Evolutionary conservation across 2,329 filamentous ascomycete genomes (phyloP).

Genomic region (Elsinoe batatas): DNA sequence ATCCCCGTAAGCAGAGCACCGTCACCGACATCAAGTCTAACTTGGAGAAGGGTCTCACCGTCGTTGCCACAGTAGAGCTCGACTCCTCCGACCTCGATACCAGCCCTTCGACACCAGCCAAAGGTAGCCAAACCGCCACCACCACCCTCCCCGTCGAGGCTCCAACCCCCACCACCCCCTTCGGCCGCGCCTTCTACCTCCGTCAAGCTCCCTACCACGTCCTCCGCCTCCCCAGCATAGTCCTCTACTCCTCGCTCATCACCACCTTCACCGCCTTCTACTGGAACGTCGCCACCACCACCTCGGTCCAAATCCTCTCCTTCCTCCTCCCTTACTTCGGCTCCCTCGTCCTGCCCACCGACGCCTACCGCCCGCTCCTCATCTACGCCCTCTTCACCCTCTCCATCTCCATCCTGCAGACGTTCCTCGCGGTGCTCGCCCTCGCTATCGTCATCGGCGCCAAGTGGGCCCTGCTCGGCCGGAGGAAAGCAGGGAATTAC

Average conservation of each 20-base stretch:
- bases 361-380: conserved; percentile 25
- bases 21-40: background rate
- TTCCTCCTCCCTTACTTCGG: conserved; percentile 25
- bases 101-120: background rate
- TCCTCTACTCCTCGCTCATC: conserved; percentile 41
- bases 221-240: conserved; percentile 38
- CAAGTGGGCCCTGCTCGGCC: conserved; percentile 46
- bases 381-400: conserved; percentile 35
- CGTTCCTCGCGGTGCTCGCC: conserved; percentile 36
- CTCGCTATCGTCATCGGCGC: conserved; percentile 35
- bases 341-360: conserved; percentile 13
- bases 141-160: background rate
- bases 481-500: conserved; percentile 43
- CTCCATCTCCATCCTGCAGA: conserved; percentile 36
- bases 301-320: conserved; percentile 39
- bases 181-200: conserved; percentile 48
- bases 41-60: conserved; percentile 1
- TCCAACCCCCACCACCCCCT: conserved; percentile 29
- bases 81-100: background rate
- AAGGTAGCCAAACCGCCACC: background rate
- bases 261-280: conserved; percentile 39
- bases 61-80: background rate
- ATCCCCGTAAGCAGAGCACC: conserved; percentile 14
- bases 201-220: conserved; percentile 43
- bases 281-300: conserved; percentile 43